phyloP scores from a whole-genome alignment of 1,139 yeast genomes.

The Pichia sp. region DNA sequence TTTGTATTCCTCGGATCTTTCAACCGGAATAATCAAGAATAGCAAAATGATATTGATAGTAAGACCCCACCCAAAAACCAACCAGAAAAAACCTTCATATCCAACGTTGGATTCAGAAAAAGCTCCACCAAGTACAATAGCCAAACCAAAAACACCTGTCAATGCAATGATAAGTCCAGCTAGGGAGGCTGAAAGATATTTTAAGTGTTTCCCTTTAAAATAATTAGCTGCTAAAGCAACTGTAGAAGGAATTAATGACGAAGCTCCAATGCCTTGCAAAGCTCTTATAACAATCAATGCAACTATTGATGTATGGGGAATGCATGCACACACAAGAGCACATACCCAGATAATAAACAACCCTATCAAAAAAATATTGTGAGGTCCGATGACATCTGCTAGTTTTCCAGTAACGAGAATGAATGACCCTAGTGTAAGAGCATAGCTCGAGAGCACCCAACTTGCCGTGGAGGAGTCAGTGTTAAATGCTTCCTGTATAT shows the following conservation, averaged over 20 bases:
- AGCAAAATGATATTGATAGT: slow-evolving; percentile 19
- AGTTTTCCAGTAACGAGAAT: slow-evolving; percentile 37
- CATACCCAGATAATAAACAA: slow-evolving; percentile 27
- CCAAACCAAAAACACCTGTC: slow-evolving; percentile 32
- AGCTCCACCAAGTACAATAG: slow-evolving; percentile 38
- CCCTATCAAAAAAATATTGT: slow-evolving; percentile 29
- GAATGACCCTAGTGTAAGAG: slow-evolving; percentile 37
- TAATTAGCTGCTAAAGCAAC: slow-evolving; percentile 33
- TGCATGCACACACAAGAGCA: slow-evolving; percentile 32
- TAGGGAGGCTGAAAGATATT: slow-evolving; percentile 28
- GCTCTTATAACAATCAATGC: slow-evolving; percentile 37
- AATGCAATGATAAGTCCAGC: slow-evolving; percentile 26
- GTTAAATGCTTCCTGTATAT: slow-evolving; percentile 28
- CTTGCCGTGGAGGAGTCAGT: slow-evolving; percentile 29
- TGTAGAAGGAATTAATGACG: slow-evolving; percentile 34
- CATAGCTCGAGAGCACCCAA: slow-evolving; percentile 39
- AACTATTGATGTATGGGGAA: slow-evolving; percentile 20
- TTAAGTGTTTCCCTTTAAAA: slow-evolving; percentile 24
- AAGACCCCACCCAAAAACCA: slow-evolving; percentile 28
- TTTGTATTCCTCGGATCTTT: slow-evolving; percentile 22
- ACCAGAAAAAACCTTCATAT: slow-evolving; percentile 33
- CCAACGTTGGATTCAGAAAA: slow-evolving; percentile 33
- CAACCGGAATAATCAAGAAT: slow-evolving; percentile 28
- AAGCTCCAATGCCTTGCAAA: slow-evolving; percentile 37
- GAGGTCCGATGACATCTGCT: slow-evolving; percentile 37